A percentile compares a stretch with the other conserved stretches of the same genome.
Conservation (phyloP, 1,139 yeast species). For the Diutina ranongensis region DNA sequence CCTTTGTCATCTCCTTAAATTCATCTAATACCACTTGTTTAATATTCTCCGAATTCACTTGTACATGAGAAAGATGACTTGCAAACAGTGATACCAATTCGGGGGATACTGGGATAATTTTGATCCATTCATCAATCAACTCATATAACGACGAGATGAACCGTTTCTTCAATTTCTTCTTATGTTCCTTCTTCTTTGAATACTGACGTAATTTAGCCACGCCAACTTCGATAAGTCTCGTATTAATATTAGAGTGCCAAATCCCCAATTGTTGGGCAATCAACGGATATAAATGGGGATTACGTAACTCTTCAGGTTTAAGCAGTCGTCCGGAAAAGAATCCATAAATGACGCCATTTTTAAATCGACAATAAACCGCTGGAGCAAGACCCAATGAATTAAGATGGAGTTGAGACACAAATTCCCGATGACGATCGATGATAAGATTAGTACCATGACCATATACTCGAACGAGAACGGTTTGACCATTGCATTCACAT, state of each 20-base stretch:
- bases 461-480: conserved; percentile 57
- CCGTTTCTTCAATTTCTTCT: conserved; percentile 13
- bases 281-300: conserved; percentile 36
- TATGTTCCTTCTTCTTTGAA: conserved; percentile 14
- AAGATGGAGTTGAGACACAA: conserved; percentile 56
- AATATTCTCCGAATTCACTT: conserved; percentile 20
- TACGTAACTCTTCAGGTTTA: conserved; percentile 41
- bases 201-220: conserved; percentile 33
- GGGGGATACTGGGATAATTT: conserved; percentile 40
- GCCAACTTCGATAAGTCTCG: conserved; percentile 37
- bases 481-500: conserved; percentile 24
- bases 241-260: conserved; percentile 48
- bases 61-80: conserved; percentile 16
- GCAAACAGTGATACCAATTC: conserved; percentile 32
- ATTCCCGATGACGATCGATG: conserved; percentile 68
- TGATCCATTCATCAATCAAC: conserved; percentile 50
- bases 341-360: conserved; percentile 67
- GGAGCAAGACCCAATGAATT: conserved; percentile 59
- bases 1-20: conserved; percentile 41
- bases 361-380: conserved; percentile 53
- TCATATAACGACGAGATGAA: conserved; percentile 45
- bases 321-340: conserved; percentile 56
- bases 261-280: conserved; percentile 62
- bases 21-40: conserved; percentile 34
- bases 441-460: conserved; percentile 68